Percentiles rank a stretch among this genome's conserved stretches.
phyloP scores from a whole-genome alignment of 345 rosid species.

The Durio zibethinus region DNA sequence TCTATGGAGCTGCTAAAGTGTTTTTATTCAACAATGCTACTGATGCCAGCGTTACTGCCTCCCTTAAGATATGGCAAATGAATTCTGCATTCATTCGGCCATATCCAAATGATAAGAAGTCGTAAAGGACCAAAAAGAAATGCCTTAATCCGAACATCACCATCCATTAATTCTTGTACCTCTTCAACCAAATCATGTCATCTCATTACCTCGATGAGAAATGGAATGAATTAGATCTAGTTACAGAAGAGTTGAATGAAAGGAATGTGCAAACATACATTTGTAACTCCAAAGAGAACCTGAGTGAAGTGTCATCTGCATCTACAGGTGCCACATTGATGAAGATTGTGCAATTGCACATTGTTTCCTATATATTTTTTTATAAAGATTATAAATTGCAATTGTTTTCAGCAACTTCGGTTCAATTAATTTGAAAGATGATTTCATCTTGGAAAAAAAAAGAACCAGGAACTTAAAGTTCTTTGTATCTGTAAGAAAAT shows the following conservation, averaged over 20 bases:
- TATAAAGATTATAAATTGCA: no score
- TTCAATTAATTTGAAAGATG: no score
- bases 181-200: not conserved
- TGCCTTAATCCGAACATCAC: not conserved
- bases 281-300: no score
- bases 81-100: slow-evolving; percentile 64
- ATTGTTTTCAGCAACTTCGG: no score
- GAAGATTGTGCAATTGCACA: no score
- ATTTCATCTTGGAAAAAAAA: no score
- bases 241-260: not conserved
- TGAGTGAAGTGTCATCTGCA: no score
- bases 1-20: slow-evolving; percentile 59
- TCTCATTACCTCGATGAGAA: not conserved
- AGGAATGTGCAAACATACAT: not conserved
- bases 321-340: no score
- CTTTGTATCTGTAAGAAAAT: no score
- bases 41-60: slow-evolving; percentile 36
- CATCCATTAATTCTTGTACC: slow-evolving; percentile 1
- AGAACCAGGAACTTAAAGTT: no score
- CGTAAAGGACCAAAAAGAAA: not conserved
- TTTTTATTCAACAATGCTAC: slow-evolving; percentile 83
- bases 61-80: slow-evolving; percentile 68
- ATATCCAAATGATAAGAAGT: slow-evolving; percentile 18
- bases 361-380: no score
- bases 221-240: not conserved